Conservation (phyloP, 805 yeast species). For the Myxozyma geophila region DNA sequence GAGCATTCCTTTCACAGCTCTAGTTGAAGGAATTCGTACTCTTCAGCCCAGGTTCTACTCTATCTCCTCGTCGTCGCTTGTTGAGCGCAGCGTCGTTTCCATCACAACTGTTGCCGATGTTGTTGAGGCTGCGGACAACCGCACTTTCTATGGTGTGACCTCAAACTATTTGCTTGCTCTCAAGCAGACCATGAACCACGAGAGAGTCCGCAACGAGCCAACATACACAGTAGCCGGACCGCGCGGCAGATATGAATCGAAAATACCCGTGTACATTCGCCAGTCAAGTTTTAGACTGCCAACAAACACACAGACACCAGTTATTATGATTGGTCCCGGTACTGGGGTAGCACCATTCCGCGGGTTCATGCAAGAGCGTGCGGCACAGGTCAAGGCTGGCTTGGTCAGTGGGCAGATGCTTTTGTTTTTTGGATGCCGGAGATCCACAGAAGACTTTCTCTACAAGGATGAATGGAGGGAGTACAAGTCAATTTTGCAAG, state of each 20-base stretch:
- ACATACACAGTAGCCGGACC: conserved; percentile 82
- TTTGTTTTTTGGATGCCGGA: conserved; percentile 87
- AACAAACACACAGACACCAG: conserved; percentile 75
- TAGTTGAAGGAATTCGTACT: conserved; percentile 77
- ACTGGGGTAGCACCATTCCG: conserved; percentile 99
- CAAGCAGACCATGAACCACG: conserved; percentile 60
- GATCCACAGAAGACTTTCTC: conserved; percentile 71
- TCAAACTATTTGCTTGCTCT: conserved; percentile 83
- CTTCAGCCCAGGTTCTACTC: conserved; percentile 95
- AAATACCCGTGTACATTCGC: conserved; percentile 88
- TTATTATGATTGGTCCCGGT: conserved; percentile 95
- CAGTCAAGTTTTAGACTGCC: conserved; percentile 95
- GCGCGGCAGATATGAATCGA: conserved; percentile 56
- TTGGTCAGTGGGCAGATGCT: conserved; percentile 69
- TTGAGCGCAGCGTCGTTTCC: conserved; percentile 73
- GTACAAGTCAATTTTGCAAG: conserved; percentile 69
- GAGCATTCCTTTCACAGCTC: conserved; percentile 79
- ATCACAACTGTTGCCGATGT: conserved; percentile 89
- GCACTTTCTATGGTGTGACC: conserved; percentile 74
- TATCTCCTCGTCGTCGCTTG: conserved; percentile 83
- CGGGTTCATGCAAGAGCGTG: conserved; percentile 89
- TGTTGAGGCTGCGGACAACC: conserved; percentile 43
- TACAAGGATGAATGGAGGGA: conserved; percentile 90
- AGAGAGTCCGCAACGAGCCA: conserved; percentile 40
- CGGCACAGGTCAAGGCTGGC: conserved; percentile 54